Base-by-base conservation (phyloP, 352 stramenopile genomes). In the Phytophthora idaei region DNA sequence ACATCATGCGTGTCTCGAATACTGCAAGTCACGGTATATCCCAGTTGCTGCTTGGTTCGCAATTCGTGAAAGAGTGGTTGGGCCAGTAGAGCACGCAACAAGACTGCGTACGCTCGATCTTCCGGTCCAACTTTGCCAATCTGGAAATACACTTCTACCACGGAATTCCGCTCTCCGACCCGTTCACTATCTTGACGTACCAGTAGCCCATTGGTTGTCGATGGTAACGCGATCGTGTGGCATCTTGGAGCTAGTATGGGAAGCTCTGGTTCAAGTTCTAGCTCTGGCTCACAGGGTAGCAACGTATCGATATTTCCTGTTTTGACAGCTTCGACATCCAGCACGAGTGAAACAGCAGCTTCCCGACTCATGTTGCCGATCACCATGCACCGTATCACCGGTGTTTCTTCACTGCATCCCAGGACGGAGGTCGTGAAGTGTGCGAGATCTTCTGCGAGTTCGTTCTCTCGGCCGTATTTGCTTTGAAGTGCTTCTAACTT, bases 101-200 rank as follows among this genome's bases (percentile, higher is more conserved):
- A 48, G n/a, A 91, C 65, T 11, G 80, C 79, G 41, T 93, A 87
- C 37, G 85, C 83, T 63, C 76, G 73, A 50, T 88, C 72, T 53
- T 74, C 57, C 25, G 78, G 73, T 17, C 54, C 60, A 39, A 83
- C 68, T 34, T 80, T 73, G 27, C 87, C 87, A 10, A 96, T 76
- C 64, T 97, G 90, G 72, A 91, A 95, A 58, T 96, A 95, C 31
- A 92, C 73, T 36, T 94, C 87, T 9, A 95, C 83, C 10, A 89
- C 75, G 50, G 81, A 92, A 61, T 97, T 97, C 15, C 71, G 84
- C 44, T 97, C 87, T 17, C 79, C 69, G 0, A 83, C 64, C 32
- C 90, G 78, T 44, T 92, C 81, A 56, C 83, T 94, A 37, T 78
- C 61, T 29, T 81, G 81, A 15, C 78, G 82, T 5, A 94, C 57